A percentile compares a stretch with the other conserved stretches of the same genome.
phyloP scores from a whole-genome alignment of 768 basidiomycete species.

The Leucocoprinus leucothites region DNA sequence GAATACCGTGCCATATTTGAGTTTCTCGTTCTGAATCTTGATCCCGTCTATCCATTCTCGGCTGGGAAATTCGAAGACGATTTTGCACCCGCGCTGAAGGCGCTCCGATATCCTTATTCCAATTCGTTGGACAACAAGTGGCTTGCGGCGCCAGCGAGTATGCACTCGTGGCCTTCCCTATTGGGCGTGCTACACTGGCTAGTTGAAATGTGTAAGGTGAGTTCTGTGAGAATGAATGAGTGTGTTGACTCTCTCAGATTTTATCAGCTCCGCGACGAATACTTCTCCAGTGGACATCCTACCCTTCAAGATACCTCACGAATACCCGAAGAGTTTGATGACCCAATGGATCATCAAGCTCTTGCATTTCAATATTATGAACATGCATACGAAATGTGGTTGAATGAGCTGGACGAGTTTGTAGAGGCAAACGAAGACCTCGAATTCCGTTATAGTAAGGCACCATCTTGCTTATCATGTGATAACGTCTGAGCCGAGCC shows the following conservation, averaged over 20 bases:
- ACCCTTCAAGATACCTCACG: slow-evolving; percentile 59
- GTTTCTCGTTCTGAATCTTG: slow-evolving; percentile 67
- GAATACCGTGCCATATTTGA: slow-evolving; percentile 87
- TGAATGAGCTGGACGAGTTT: slow-evolving; percentile 66
- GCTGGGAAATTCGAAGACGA: slow-evolving; percentile 71
- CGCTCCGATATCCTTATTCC: slow-evolving; percentile 78
- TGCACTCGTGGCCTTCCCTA: slow-evolving; percentile 89
- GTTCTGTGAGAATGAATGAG: slow-evolving; percentile 16
- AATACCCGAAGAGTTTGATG: slow-evolving; percentile 75
- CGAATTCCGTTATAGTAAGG: slow-evolving; percentile 75
- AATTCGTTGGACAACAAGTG: slow-evolving; percentile 81
- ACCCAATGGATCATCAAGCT: slow-evolving; percentile 69
- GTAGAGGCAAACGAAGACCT: slow-evolving; percentile 66
- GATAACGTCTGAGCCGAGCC: slow-evolving; percentile 8
- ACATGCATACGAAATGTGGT: slow-evolving; percentile 64
- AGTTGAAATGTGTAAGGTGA: slow-evolving; percentile 78
- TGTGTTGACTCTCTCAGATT: neutral
- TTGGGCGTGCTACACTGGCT: slow-evolving; percentile 93
- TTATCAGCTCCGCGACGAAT: slow-evolving; percentile 38
- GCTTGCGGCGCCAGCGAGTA: slow-evolving; percentile 82
- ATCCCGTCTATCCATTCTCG: slow-evolving; percentile 62
- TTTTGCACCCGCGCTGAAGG: slow-evolving; percentile 70
- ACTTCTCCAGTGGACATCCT: slow-evolving; percentile 61
- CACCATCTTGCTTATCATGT: neutral
- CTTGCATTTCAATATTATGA: slow-evolving; percentile 75